Percentiles rank a stretch among this genome's conserved stretches.
Evolutionary conservation across 1,284 basidiomycete genomes (phyloP).

Genomic region (Neolentinus lepideus): DNA sequence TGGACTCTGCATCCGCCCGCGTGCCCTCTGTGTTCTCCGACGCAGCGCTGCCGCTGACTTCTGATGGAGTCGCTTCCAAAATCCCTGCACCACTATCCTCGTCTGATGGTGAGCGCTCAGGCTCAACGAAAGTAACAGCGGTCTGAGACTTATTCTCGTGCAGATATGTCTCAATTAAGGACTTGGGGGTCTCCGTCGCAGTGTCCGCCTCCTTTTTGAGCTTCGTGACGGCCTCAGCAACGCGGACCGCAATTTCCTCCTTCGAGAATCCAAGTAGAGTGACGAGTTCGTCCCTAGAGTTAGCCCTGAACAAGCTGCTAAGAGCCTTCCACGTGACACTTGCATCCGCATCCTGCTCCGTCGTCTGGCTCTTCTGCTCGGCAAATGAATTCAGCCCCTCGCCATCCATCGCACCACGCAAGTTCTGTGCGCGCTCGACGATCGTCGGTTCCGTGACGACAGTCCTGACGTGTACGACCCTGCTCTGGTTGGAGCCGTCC

Average conservation of each 20-base stretch:
- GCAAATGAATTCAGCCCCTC: slow-evolving; percentile 62
- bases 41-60: slow-evolving; percentile 41
- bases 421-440: slow-evolving; percentile 68
- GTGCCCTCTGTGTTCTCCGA: slow-evolving; percentile 60
- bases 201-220: slow-evolving; percentile 40
- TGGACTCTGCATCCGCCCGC: slow-evolving; percentile 67
- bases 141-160: slow-evolving; percentile 43
- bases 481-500: slow-evolving; percentile 73
- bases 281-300: slow-evolving; percentile 88
- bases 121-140: slow-evolving; percentile 75
- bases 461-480: slow-evolving; percentile 69
- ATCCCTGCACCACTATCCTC: slow-evolving; percentile 29
- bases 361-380: slow-evolving; percentile 42
- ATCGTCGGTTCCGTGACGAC: slow-evolving; percentile 77
- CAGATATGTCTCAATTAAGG: slow-evolving; percentile 31
- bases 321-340: slow-evolving; percentile 83
- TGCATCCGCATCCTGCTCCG: slow-evolving; percentile 19
- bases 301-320: slow-evolving; percentile 81
- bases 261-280: slow-evolving; percentile 92
- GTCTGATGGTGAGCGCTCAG: slow-evolving; percentile 38
- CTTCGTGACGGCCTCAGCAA: slow-evolving; percentile 76
- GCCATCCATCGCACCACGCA: slow-evolving; percentile 65
- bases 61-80: slow-evolving; percentile 61
- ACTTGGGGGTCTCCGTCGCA: slow-evolving; percentile 21
- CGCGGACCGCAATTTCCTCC: slow-evolving; percentile 73